Evolutionary conservation across 331 rosid species (phyloP).

Genomic region (Phaseolus coccineus): DNA sequence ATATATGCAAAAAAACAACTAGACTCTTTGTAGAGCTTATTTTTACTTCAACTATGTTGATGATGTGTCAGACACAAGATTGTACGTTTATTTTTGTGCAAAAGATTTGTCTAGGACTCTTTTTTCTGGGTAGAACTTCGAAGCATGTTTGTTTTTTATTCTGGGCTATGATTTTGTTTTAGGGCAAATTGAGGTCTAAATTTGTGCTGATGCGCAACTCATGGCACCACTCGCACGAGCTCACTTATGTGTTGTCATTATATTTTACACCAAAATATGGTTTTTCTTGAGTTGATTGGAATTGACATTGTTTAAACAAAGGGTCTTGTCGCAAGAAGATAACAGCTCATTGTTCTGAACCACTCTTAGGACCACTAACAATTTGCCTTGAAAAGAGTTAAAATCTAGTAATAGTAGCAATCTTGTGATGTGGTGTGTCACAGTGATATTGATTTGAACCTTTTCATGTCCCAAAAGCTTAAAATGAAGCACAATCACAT

Average conservation of each 20-base stretch:
- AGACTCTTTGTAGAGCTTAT: neutral
- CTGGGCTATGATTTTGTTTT: neutral
- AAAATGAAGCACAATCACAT: constrained; percentile 34
- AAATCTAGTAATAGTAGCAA: constrained; percentile 20
- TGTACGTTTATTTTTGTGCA: neutral
- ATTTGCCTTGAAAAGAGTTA: constrained; percentile 13
- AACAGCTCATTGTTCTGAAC: constrained; percentile 40
- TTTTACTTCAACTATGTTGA: neutral
- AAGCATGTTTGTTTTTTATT: neutral
- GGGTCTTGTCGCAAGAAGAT: constrained; percentile 14
- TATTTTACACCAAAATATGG: neutral
- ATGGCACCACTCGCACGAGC: neutral
- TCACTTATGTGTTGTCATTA: constrained; percentile 7
- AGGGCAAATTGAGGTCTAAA: neutral
- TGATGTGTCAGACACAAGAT: neutral
- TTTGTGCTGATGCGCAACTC: neutral
- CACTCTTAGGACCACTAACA: constrained; percentile 41
- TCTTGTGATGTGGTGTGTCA: constrained; percentile 25
- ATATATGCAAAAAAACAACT: too few species aligned
- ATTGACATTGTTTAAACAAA: neutral
- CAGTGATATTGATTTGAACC: constrained; percentile 36
- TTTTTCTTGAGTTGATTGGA: neutral
- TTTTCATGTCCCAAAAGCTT: constrained; percentile 37
- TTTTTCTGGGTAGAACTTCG: neutral
- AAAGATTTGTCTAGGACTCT: neutral